Base-by-base conservation (phyloP, 129 eudicot genomes). In the Escallonia herrerae region DNA sequence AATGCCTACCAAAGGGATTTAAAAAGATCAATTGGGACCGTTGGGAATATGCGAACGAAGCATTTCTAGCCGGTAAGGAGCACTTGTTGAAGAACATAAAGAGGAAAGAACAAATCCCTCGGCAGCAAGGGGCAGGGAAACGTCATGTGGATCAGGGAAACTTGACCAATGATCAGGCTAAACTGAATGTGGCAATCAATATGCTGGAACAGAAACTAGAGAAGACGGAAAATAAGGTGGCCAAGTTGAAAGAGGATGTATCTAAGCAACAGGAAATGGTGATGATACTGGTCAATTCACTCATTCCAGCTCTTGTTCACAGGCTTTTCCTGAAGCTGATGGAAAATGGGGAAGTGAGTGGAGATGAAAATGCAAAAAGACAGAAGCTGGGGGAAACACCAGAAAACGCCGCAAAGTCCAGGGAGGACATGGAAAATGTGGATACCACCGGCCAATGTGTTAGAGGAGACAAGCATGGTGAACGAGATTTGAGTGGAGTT, bases 61-160 rank as follows among this genome's bases (percentile, higher is more conserved):
- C 63, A 60, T 77, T 77, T 57, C 76, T 71, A 55, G 56, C 47
- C 38, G 81, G 77, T n/a, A 65, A 77, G 9, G 39, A 51, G 9
- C 45, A 71, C 61, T 52, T 77, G 69, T 73, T 77, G 11, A 5
- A 41, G 37, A 71, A 71, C 69, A 77, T 77, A n/a, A 77, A 59
- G 77, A 71, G 77, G 61, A 58, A 71, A 46, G 44, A 10, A 37
- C 68, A 70, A 62, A 43, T n/a, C 15, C 15, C 58, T 37, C 40
- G 42, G 64, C 3, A 53, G 22, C 15, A 10, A 66, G 10, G 49
- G 42, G 15, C 4, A 50, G 1, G 70, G 14, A 11, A 64, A 40
- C 33, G 2, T 15, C 6, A 42, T 10, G 33, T 49, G 65, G 12
- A 7, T 22, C 37, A 38, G 1, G 47, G 12, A 58, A 68, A 48